phyloP scores from a whole-genome alignment of 1,284 basidiomycete species.

The Taiwanofungus camphoratus region DNA sequence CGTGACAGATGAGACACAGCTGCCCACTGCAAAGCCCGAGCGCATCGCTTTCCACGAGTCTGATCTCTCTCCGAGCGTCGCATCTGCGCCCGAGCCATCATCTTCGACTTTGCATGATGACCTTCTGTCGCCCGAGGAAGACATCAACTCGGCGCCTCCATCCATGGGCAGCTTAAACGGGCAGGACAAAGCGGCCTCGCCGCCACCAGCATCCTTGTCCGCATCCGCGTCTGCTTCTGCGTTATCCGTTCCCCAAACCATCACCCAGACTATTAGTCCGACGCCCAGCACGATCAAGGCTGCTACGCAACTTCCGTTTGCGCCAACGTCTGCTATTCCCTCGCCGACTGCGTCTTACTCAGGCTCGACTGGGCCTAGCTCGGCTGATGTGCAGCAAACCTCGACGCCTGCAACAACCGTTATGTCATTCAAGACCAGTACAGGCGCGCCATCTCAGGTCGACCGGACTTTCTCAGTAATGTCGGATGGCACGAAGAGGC shows the following conservation, averaged over 20 bases:
- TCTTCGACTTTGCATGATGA: slow-evolving; percentile 14
- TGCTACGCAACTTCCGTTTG: slow-evolving; percentile 11
- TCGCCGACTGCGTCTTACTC: slow-evolving; percentile 34
- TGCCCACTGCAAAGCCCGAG: slow-evolving; percentile 40
- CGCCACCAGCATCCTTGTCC: slow-evolving; percentile 4
- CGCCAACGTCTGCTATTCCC: slow-evolving; percentile 21
- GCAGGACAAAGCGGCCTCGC: not conserved
- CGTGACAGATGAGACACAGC: slow-evolving; percentile 28
- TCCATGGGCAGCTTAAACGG: not conserved
- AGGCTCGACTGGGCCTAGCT: slow-evolving; percentile 21
- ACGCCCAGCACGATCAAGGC: slow-evolving; percentile 16
- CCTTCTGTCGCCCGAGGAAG: slow-evolving; percentile 6
- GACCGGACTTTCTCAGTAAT: slow-evolving; percentile 7
- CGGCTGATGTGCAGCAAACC: slow-evolving; percentile 24
- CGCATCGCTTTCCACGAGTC: slow-evolving; percentile 34
- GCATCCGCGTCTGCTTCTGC: slow-evolving; percentile 2
- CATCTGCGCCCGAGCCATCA: slow-evolving; percentile 9
- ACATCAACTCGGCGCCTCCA: slow-evolving; percentile 3
- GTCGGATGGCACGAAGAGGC: slow-evolving; percentile 12
- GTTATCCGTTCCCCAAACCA: not conserved
- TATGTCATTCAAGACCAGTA: slow-evolving; percentile 16
- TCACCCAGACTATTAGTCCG: slow-evolving; percentile 14
- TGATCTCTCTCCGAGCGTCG: slow-evolving; percentile 15
- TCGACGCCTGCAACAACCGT: slow-evolving; percentile 25
- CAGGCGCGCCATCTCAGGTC: slow-evolving; percentile 3